Conservation (phyloP, 176 grass and related monocot species). For the Bromus sterilis region DNA sequence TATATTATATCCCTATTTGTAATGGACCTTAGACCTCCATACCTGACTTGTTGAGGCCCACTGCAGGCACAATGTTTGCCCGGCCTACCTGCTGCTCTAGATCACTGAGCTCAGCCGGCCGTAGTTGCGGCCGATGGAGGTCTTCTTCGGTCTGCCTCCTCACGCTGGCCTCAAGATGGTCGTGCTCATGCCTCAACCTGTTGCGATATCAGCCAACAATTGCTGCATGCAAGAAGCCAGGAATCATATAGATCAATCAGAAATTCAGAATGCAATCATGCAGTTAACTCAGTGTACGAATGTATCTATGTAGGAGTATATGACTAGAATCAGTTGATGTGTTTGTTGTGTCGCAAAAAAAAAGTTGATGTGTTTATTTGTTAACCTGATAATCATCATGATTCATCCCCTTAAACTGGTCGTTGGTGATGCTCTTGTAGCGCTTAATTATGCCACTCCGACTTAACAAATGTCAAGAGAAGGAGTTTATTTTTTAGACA, state of each 20-base stretch:
- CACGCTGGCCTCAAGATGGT: constrained; percentile 24
- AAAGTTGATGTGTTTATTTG: background rate
- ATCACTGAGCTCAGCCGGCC: background rate
- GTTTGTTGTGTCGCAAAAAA: too few relatives aligned
- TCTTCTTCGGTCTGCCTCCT: constrained; percentile 32
- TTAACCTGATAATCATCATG: background rate
- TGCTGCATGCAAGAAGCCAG: background rate
- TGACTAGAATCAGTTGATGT: background rate
- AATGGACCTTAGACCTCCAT: too few relatives aligned
- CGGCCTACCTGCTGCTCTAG: background rate
- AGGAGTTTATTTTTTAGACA: too few relatives aligned
- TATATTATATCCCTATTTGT: too few relatives aligned
- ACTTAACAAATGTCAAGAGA: constrained; percentile 6
- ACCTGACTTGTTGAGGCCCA: too few relatives aligned
- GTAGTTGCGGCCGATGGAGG: background rate
- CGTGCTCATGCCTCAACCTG: constrained; percentile 32
- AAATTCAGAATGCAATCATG: background rate
- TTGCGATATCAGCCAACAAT: constrained; percentile 27
- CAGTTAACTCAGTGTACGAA: background rate
- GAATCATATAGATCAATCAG: background rate
- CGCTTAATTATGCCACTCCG: constrained; percentile 39
- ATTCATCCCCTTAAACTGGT: background rate
- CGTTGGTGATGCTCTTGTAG: constrained; percentile 27
- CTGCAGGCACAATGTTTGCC: too few relatives aligned
- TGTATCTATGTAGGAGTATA: background rate